A percentile compares a stretch with the other conserved stretches of the same genome.
Evolutionary conservation across 768 basidiomycete species (phyloP).

Genomic region (Rhodotorula taiwanensis): DNA sequence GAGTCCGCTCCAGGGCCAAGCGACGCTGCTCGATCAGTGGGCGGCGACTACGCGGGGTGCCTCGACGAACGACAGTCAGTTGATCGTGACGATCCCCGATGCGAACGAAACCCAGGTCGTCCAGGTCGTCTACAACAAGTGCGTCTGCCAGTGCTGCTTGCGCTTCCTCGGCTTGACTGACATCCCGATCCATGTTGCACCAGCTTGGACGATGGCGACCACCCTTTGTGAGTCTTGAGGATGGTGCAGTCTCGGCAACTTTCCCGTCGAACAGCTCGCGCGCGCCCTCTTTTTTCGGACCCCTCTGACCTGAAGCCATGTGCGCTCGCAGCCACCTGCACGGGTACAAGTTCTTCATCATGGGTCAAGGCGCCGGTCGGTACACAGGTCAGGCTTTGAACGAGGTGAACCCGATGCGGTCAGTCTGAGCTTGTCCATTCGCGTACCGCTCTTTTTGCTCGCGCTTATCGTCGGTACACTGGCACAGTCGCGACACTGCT

Average conservation of each 20-base stretch:
- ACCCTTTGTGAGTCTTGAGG: slow-evolving; percentile 31
- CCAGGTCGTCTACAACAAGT: slow-evolving; percentile 31
- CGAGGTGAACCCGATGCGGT: slow-evolving; percentile 47
- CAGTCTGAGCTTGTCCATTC: no score
- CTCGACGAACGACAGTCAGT: slow-evolving; percentile 7
- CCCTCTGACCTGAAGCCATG: no score
- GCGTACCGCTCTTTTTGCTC: no score
- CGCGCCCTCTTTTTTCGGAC: no score
- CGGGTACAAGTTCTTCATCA: slow-evolving; percentile 27
- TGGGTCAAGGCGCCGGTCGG: slow-evolving; percentile 46
- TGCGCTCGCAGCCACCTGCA: slow-evolving; percentile 1
- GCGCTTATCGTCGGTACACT: no score
- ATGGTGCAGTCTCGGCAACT: no score
- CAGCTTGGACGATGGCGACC: slow-evolving; percentile 39
- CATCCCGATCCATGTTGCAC: no score
- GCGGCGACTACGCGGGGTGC: neutral
- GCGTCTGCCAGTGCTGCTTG: slow-evolving; percentile 26
- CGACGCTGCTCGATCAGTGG: slow-evolving; percentile 5
- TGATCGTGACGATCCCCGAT: neutral
- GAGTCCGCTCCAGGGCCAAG: slow-evolving; percentile 1
- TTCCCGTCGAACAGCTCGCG: no score
- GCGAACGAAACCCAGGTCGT: slow-evolving; percentile 18
- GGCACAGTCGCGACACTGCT: slow-evolving; percentile 45
- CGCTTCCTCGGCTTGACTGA: no score
- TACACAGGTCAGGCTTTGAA: slow-evolving; percentile 44